Conservation (phyloP, 306 rosid species). For the Cyclanthera cordifolia region DNA sequence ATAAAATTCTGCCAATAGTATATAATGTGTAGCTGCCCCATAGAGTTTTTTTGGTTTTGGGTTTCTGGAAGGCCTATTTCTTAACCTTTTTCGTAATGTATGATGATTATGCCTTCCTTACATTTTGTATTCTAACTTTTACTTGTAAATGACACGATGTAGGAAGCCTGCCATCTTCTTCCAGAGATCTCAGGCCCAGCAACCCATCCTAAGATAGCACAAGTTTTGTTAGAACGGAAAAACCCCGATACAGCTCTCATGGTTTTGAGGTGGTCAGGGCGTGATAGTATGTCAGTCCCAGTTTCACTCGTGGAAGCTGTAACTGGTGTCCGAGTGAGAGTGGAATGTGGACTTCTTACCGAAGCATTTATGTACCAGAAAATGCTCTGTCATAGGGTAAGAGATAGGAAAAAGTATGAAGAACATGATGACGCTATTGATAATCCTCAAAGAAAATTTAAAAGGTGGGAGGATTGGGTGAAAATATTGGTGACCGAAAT, state of each 20-base stretch:
- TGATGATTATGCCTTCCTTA: constrained; percentile 7
- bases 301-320: constrained; percentile 81
- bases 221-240: constrained; percentile 79
- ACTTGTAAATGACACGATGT: constrained; percentile 19
- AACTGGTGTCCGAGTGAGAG: constrained; percentile 87
- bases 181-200: constrained; percentile 78
- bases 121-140: constrained; percentile 8
- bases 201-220: constrained; percentile 89
- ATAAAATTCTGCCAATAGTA: neutral
- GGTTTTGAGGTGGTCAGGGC: constrained; percentile 91
- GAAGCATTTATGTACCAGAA: constrained; percentile 94
- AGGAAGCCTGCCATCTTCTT: constrained; percentile 88
- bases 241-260: constrained; percentile 80
- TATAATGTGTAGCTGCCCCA: neutral
- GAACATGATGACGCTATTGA: constrained; percentile 29
- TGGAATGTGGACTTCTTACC: constrained; percentile 91
- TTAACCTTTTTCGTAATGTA: neutral
- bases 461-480: constrained; percentile 63
- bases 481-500: constrained; percentile 79
- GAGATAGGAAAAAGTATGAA: constrained; percentile 43
- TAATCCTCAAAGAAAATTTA: constrained; percentile 27
- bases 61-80: neutral
- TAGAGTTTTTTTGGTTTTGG: neutral
- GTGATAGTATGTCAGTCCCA: constrained; percentile 48
- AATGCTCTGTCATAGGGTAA: constrained; percentile 50